Percentiles rank a stretch among this genome's conserved stretches.
These are phyloP conservation scores for Neurospora sp. DNA, from an alignment of 495 filamentous ascomycete genomes.

Conservation along the genomic window DNA sequence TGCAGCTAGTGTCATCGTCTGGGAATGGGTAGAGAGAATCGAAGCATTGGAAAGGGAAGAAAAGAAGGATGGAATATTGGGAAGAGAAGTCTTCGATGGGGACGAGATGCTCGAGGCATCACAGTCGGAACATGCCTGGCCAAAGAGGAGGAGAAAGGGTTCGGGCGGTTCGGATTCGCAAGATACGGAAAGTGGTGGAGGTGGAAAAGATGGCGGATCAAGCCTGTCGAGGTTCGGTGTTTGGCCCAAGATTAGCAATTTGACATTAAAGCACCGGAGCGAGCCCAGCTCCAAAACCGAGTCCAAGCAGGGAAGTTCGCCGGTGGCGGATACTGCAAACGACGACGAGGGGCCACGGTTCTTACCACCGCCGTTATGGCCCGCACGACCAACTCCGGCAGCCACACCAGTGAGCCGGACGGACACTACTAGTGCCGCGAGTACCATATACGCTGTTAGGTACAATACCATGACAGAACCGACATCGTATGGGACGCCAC, in stretches of 20 bases:
- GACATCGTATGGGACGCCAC: conserved; percentile 37
- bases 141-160: conserved; percentile 25
- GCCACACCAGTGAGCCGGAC: conserved; percentile 64
- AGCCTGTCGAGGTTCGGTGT: conserved; percentile 24
- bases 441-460: conserved; percentile 75
- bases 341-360: conserved; percentile 27
- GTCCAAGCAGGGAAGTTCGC: neutral
- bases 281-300: conserved; percentile 10
- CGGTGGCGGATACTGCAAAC: neutral
- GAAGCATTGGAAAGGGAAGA: conserved; percentile 93
- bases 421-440: conserved; percentile 60
- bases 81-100: conserved; percentile 89
- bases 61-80: conserved; percentile 88
- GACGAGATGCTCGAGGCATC: conserved; percentile 88
- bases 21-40: conserved; percentile 99
- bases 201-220: conserved; percentile 10
- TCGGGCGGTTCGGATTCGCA: conserved; percentile 20
- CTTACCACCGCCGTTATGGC: conserved; percentile 38
- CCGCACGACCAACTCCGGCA: conserved; percentile 52
- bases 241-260: conserved; percentile 38
- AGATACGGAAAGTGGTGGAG: conserved; percentile 11
- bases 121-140: conserved; percentile 32
- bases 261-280: conserved; percentile 32
- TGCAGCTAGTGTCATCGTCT: conserved; percentile 91
- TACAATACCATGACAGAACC: conserved; percentile 68